Base-by-base conservation (phyloP, 805 yeast genomes). In the Saccharomycopsis sp. region DNA sequence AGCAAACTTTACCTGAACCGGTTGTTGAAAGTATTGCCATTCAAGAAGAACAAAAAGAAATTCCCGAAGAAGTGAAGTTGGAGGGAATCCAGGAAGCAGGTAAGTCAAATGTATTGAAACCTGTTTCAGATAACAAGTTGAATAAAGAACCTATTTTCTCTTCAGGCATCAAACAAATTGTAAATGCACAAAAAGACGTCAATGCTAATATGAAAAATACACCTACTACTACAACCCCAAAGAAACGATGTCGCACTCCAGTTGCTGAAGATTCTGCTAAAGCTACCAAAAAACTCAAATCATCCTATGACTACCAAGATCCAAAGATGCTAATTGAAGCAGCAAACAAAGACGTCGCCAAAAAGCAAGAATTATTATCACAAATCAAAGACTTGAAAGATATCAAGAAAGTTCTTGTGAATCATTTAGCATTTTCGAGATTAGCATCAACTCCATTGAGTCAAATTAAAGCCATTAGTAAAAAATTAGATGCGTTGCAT, bases 371-470 rank as follows among this genome's bases (percentile, higher is more conserved):
- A 28, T 26, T 40, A 7, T 40, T 49, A 20, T 32, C 24, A 2
- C 45, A 45, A 32, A 45, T 49, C 13, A 3, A 19, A 2, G 71
- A 74, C 36, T 56, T 75, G 36, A 65, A 62, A 2, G 79, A 77
- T 38, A 66, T 86, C 38, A 72, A 72, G 42, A 81, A 82, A 59
- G 72, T 86, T 8, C 66, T 88, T 40, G 72, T 79, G 38, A 93
- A 93, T 58, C 93, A 86, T 60, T 68, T 90, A 47, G 97, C 97
- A 13, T 93, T 85, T 63, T 85, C 97, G 3, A 74, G 96, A 47
- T 71, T 87, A 19, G 76, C 88, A 20, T 89, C 93, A 32, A 85
- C 95, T 0, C 97, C 97, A 4, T 69, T 90, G n/a, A 72, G 84
- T 5, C 72, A 73, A 36, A 66, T 90, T 45, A 75, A 72, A 40